Conservation (phyloP, 2,329 filamentous ascomycete species). For the Pestalotiopsis sp. region DNA sequence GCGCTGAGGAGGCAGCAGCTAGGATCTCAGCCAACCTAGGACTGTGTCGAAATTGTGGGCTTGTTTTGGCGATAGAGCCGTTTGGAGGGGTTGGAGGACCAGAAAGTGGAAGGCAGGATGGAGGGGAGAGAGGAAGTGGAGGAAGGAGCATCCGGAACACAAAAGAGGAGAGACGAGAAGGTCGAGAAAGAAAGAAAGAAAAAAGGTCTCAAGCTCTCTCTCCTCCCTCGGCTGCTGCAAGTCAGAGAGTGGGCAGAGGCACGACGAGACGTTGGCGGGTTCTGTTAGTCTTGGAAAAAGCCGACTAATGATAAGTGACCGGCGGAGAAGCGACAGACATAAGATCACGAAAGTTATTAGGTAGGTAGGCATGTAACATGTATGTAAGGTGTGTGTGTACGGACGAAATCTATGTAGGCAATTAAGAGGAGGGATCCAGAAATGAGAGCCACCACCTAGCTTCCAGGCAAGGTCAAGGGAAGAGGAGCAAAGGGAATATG, state of each 20-base stretch:
- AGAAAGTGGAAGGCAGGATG: neutral
- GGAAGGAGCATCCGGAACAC: neutral
- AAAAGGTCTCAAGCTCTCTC: neutral
- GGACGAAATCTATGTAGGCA: too few species aligned
- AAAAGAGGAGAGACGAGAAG: neutral
- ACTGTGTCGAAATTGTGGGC: too few species aligned
- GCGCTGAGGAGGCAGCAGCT: too few species aligned
- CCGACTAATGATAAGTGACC: neutral
- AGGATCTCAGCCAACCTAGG: too few species aligned
- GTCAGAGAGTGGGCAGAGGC: neutral
- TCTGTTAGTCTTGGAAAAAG: neutral
- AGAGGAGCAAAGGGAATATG: neutral
- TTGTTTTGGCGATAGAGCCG: neutral
- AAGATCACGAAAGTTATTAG: neutral
- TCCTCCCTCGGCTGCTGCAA: neutral
- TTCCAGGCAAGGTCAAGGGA: neutral
- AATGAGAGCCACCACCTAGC: neutral
- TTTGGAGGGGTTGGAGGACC: neutral
- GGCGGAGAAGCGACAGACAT: neutral
- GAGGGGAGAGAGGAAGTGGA: neutral
- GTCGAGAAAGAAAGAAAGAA: neutral
- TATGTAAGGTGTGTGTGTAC: neutral
- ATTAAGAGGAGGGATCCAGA: too few species aligned
- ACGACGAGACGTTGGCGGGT: neutral
- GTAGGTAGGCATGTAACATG: neutral